phyloP scores from a whole-genome alignment of 1,284 basidiomycete species.

The Ganoderma leucocontextum region DNA sequence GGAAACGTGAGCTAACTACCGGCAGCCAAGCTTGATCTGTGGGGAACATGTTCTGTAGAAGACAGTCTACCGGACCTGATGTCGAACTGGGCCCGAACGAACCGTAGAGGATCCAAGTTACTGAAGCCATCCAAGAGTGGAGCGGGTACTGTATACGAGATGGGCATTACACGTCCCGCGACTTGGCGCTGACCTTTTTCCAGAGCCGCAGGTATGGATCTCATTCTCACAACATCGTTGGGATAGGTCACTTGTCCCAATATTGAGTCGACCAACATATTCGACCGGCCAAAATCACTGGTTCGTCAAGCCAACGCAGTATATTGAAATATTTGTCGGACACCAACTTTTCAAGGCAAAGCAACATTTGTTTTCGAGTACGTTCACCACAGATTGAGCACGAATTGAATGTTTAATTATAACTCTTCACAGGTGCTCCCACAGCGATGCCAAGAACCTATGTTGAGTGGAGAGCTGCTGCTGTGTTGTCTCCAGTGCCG shows the following conservation, averaged over 20 bases:
- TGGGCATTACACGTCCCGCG: neutral
- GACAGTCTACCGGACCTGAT: neutral
- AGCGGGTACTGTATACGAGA: neutral
- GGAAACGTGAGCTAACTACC: conserved; percentile 9
- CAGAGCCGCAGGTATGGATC: conserved; percentile 5
- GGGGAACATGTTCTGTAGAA: neutral
- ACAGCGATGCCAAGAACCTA: conserved; percentile 20
- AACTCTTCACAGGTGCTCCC: conserved; percentile 7
- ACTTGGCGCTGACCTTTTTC: conserved; percentile 4
- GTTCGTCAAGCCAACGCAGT: neutral
- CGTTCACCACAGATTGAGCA: neutral
- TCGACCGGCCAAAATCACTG: neutral
- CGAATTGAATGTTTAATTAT: conserved; percentile 1
- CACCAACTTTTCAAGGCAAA: neutral
- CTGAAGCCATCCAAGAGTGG: neutral
- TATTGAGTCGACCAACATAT: neutral
- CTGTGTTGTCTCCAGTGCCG: conserved; percentile 14
- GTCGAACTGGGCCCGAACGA: neutral
- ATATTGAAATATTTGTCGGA: neutral
- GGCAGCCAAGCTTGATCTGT: conserved; percentile 11
- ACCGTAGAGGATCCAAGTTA: neutral
- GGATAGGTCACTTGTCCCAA: neutral
- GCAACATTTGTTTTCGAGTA: neutral
- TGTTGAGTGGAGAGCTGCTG: conserved; percentile 9
- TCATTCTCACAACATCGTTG: neutral